Evolutionary conservation across 441 rosid genomes (phyloP).

Genomic region (Daphne laureola): DNA sequence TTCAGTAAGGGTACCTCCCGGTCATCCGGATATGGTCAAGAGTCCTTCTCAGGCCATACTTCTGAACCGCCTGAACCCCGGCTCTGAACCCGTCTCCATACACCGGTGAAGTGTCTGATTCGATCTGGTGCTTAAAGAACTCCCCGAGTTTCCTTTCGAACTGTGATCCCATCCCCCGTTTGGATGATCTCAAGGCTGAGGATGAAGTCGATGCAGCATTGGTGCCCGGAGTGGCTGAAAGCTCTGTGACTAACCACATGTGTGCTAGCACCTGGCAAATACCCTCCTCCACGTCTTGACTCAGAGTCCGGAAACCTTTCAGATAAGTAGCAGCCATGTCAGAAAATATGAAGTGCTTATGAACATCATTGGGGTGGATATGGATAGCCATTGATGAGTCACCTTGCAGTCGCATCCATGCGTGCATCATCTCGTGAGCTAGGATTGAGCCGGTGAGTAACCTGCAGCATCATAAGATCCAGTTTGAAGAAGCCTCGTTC

Average conservation of each 20-base stretch:
- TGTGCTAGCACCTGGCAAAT: slow-evolving; percentile 85
- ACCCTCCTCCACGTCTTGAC: slow-evolving; percentile 83
- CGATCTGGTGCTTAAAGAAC: slow-evolving; percentile 63
- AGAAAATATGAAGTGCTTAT: not conserved
- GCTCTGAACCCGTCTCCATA: slow-evolving; percentile 78
- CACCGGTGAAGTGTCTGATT: slow-evolving; percentile 58
- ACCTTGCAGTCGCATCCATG: slow-evolving; percentile 75
- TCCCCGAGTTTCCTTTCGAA: slow-evolving; percentile 59
- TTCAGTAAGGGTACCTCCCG: slow-evolving; percentile 56
- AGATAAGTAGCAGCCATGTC: slow-evolving; percentile 8
- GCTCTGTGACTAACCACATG: slow-evolving; percentile 57
- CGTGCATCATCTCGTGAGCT: slow-evolving; percentile 86
- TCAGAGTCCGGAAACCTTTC: slow-evolving; percentile 56
- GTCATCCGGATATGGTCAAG: slow-evolving; percentile 58
- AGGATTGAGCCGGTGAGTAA: slow-evolving; percentile 68
- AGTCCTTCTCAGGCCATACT: slow-evolving; percentile 49
- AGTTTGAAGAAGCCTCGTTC: slow-evolving; percentile 1
- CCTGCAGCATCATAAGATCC: slow-evolving; percentile 24
- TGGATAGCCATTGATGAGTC: not conserved
- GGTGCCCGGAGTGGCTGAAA: slow-evolving; percentile 26
- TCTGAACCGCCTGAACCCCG: slow-evolving; percentile 46
- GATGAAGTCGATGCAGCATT: slow-evolving; percentile 33
- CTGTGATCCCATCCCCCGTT: slow-evolving; percentile 32
- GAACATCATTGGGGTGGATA: not conserved
- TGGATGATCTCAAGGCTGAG: slow-evolving; percentile 23